Percentiles rank a stretch among this genome's conserved stretches.
Evolutionary conservation across 2,329 filamentous ascomycete genomes (phyloP).

Genomic region (Rutstroemia sp.): DNA sequence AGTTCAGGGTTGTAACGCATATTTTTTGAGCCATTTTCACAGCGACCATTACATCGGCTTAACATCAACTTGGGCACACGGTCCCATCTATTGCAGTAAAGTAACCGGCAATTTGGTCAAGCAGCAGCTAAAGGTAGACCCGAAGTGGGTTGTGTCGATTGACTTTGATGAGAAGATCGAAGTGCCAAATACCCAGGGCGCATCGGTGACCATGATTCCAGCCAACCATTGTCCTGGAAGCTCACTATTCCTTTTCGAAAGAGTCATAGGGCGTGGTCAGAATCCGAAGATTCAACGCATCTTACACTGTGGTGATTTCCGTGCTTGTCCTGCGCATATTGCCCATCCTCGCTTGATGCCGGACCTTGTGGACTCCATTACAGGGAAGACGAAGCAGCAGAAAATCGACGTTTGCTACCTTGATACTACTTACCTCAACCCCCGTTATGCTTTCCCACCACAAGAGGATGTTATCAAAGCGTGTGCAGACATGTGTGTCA

Average conservation of each 20-base stretch:
- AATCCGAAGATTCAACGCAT: conserved; percentile 65
- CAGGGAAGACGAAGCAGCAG: conserved; percentile 68
- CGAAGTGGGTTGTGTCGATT: conserved; percentile 75
- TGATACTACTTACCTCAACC: conserved; percentile 94
- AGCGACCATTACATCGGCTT: conserved; percentile 95
- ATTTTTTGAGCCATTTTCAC: conserved; percentile 96
- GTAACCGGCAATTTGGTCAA: conserved; percentile 86
- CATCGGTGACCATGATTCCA: conserved; percentile 85
- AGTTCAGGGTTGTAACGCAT: conserved; percentile 84
- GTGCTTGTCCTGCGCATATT: conserved; percentile 80
- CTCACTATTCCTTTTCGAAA: conserved; percentile 89
- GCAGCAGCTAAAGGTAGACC: conserved; percentile 77
- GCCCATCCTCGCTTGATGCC: conserved; percentile 75
- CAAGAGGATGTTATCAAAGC: conserved; percentile 83
- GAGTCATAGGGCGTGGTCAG: conserved; percentile 53
- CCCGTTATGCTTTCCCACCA: conserved; percentile 87
- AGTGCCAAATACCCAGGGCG: conserved; percentile 74
- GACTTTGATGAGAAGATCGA: conserved; percentile 77
- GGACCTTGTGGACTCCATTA: conserved; percentile 60
- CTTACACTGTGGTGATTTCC: conserved; percentile 91
- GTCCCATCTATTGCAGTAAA: conserved; percentile 92
- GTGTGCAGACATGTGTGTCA: conserved; percentile 82
- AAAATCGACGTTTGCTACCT: conserved; percentile 94
- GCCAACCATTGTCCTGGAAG: conserved; percentile 97
- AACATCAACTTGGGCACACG: conserved; percentile 81